Conservation (phyloP, 208 protist species). For the Trichomonas vaginalis region DNA sequence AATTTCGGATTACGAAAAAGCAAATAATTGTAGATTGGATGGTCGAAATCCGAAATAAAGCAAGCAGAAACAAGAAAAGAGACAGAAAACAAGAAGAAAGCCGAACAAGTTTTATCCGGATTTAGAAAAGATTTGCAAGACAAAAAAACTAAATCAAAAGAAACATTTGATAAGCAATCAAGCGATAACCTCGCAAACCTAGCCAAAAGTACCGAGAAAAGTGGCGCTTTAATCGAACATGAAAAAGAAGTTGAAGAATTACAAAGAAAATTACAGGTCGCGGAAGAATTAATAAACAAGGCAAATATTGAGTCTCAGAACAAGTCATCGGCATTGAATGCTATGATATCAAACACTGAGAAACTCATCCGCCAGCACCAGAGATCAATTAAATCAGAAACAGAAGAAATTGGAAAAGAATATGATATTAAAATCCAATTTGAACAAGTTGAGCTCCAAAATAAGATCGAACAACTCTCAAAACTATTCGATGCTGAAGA, state of each 20-base stretch:
- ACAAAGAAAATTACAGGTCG: background rate
- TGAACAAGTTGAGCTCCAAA: background rate
- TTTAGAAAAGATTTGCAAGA: background rate
- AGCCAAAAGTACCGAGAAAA: background rate
- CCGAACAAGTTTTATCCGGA: background rate
- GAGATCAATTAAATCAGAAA: background rate
- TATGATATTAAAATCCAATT: slow-evolving; percentile 4
- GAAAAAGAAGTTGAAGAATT: background rate
- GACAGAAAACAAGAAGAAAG: background rate
- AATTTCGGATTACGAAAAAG: background rate
- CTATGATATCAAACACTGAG: background rate
- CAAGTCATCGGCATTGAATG: background rate
- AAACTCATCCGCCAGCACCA: background rate
- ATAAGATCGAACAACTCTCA: background rate
- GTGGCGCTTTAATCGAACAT: background rate
- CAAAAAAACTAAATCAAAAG: background rate
- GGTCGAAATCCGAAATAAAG: background rate
- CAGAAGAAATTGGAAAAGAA: background rate
- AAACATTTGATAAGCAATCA: background rate
- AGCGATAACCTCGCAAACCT: background rate
- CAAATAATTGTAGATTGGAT: background rate
- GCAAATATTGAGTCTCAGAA: background rate
- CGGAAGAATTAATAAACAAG: background rate
- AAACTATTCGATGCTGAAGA: background rate
- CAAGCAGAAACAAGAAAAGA: background rate